Conservation (phyloP, 169 alveolate genomes). For the Cyclospora cayetanensis region DNA sequence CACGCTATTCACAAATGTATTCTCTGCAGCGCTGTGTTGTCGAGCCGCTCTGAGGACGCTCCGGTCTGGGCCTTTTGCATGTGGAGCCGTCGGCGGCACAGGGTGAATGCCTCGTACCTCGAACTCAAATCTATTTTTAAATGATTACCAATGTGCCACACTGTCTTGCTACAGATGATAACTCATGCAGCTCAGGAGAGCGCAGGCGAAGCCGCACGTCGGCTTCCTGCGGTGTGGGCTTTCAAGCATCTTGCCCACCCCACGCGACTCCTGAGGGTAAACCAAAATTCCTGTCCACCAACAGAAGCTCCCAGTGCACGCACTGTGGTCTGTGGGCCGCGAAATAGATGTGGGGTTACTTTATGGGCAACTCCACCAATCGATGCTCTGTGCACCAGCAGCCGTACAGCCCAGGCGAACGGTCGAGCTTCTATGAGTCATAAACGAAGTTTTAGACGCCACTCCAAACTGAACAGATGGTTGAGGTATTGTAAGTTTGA, state of each 20-base stretch:
- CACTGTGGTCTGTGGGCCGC: neutral
- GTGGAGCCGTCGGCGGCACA: conserved; percentile 45
- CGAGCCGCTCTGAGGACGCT: neutral
- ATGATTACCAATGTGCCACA: too few relatives aligned
- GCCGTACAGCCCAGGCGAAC: neutral
- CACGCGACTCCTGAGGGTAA: neutral
- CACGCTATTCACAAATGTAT: too few relatives aligned
- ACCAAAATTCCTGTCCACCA: neutral
- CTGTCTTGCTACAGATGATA: neutral
- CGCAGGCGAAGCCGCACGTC: neutral
- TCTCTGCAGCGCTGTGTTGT: neutral
- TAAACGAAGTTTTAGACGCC: neutral
- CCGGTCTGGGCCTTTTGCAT: neutral
- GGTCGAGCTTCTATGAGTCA: neutral
- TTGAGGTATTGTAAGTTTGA: neutral
- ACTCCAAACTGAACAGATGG: neutral
- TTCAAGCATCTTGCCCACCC: conserved; percentile 23
- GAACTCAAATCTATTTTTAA: too few relatives aligned
- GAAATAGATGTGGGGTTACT: too few relatives aligned
- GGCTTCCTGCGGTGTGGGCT: neutral
- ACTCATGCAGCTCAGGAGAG: neutral
- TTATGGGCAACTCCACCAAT: neutral
- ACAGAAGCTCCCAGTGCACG: neutral
- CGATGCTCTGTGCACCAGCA: neutral
- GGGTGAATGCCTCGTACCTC: neutral